phyloP scores from a whole-genome alignment of 2,329 filamentous ascomycete species.

The Fusarium virguliforme region DNA sequence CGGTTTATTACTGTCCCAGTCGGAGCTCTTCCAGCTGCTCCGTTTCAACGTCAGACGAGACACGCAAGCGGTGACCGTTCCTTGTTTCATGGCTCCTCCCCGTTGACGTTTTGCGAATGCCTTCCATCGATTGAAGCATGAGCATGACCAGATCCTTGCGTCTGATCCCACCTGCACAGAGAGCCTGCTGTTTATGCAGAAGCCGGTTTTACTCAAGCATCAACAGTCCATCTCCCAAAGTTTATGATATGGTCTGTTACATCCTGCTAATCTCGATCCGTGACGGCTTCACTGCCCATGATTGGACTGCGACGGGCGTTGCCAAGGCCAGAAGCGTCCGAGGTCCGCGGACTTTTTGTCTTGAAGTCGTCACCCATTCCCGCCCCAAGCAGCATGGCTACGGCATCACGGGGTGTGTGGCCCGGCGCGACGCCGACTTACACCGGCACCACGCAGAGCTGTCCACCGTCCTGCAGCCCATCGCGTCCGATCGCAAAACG shows the following conservation, averaged over 20 bases:
- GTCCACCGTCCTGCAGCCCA: slow-evolving; percentile 22
- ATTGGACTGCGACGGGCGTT: slow-evolving; percentile 22
- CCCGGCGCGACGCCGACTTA: slow-evolving; percentile 29
- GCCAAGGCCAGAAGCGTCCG: slow-evolving; percentile 31
- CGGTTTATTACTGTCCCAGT: slow-evolving; percentile 33
- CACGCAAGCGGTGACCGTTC: background rate
- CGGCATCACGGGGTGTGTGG: slow-evolving; percentile 25
- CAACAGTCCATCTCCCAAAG: slow-evolving; percentile 20
- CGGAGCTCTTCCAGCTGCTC: slow-evolving; percentile 7
- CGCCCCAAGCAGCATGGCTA: slow-evolving; percentile 24
- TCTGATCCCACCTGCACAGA: background rate
- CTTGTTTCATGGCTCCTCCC: slow-evolving; percentile 8
- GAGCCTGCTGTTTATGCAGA: background rate
- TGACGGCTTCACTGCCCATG: slow-evolving; percentile 18
- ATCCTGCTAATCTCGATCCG: slow-evolving; percentile 39
- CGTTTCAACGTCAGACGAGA: slow-evolving; percentile 19
- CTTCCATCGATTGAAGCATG: background rate
- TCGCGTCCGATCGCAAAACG: slow-evolving; percentile 30
- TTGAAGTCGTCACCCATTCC: slow-evolving; percentile 10
- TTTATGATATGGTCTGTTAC: slow-evolving; percentile 18
- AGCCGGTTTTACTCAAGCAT: slow-evolving; percentile 19
- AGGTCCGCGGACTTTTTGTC: slow-evolving; percentile 14
- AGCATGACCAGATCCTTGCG: slow-evolving; percentile 11
- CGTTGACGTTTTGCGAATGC: slow-evolving; percentile 16
- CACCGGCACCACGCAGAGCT: slow-evolving; percentile 12